Conservation (phyloP, 2,329 filamentous ascomycete species). For the Trichophaea hybrida region DNA sequence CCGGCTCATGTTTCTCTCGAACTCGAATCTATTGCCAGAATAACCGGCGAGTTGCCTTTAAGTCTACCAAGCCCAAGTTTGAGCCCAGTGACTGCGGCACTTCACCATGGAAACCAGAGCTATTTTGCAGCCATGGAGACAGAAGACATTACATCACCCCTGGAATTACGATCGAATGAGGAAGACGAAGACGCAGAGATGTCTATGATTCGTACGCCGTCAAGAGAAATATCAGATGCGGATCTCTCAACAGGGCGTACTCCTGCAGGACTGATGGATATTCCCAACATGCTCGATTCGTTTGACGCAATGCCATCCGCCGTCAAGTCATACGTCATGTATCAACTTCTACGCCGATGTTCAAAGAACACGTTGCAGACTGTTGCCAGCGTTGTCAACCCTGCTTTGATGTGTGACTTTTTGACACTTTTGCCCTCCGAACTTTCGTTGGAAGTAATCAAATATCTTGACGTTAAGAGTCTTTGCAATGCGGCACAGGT, state of each 20-base stretch:
- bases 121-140: constrained; percentile 32
- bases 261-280: constrained; percentile 46
- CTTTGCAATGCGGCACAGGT: constrained; percentile 85
- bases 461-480: constrained; percentile 71
- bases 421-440: constrained; percentile 70
- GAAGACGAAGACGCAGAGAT: constrained; percentile 32
- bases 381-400: constrained; percentile 81
- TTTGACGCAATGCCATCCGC: constrained; percentile 85
- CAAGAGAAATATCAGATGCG: constrained; percentile 24
- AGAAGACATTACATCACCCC: constrained; percentile 31
- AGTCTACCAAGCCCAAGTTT: constrained; percentile 89
- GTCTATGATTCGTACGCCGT: constrained; percentile 21
- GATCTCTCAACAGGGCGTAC: constrained; percentile 17
- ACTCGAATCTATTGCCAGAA: constrained; percentile 44
- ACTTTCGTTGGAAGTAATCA: constrained; percentile 72
- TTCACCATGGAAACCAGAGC: constrained; percentile 38
- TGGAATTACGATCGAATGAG: constrained; percentile 24
- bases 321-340: constrained; percentile 93
- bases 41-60: constrained; percentile 56
- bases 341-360: constrained; percentile 79
- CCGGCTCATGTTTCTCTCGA: constrained; percentile 57
- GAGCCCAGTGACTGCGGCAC: constrained; percentile 74
- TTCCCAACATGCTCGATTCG: constrained; percentile 71
- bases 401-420: constrained; percentile 88
- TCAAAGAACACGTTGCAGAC: constrained; percentile 77